These are phyloP conservation scores for Cicer chorassanicum DNA, from an alignment of 306 rosid genomes.

Conservation along the genomic window DNA sequence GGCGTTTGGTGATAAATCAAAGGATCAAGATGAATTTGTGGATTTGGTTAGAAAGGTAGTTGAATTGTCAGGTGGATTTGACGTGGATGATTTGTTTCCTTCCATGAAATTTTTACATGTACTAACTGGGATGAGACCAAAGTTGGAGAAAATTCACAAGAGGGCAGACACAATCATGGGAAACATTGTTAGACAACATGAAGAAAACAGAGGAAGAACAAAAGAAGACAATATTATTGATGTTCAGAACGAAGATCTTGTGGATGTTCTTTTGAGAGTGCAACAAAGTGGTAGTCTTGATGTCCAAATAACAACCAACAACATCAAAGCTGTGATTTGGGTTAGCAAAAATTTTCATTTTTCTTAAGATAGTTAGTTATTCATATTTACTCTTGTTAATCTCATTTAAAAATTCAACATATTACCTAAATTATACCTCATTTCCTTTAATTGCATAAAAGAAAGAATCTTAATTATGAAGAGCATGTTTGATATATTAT, in stretches of 20 bases:
- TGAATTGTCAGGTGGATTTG: not conserved
- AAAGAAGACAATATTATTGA: not conserved
- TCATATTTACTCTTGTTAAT: no score
- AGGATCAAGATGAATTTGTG: slow-evolving; percentile 9
- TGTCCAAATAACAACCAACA: not conserved
- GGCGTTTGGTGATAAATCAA: slow-evolving; percentile 3
- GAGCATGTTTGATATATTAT: no score
- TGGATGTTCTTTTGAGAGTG: slow-evolving; percentile 41
- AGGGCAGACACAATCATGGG: slow-evolving; percentile 3
- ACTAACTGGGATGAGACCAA: slow-evolving; percentile 3
- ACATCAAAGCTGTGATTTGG: slow-evolving; percentile 42
- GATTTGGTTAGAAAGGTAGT: not conserved
- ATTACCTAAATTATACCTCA: no score
- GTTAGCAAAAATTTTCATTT: slow-evolving; percentile 14
- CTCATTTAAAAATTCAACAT: no score
- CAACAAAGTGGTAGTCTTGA: slow-evolving; percentile 16
- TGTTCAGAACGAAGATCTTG: slow-evolving; percentile 23
- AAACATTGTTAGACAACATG: slow-evolving; percentile 8
- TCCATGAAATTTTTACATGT: slow-evolving; percentile 11
- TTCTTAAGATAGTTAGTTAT: no score
- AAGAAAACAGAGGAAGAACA: not conserved
- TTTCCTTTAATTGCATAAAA: no score
- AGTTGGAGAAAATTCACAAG: slow-evolving; percentile 5
- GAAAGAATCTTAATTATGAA: no score
- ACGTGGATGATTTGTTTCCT: slow-evolving; percentile 37